phyloP scores from a whole-genome alignment of 1,284 basidiomycete genomes.

The Schizophyllum commune region DNA sequence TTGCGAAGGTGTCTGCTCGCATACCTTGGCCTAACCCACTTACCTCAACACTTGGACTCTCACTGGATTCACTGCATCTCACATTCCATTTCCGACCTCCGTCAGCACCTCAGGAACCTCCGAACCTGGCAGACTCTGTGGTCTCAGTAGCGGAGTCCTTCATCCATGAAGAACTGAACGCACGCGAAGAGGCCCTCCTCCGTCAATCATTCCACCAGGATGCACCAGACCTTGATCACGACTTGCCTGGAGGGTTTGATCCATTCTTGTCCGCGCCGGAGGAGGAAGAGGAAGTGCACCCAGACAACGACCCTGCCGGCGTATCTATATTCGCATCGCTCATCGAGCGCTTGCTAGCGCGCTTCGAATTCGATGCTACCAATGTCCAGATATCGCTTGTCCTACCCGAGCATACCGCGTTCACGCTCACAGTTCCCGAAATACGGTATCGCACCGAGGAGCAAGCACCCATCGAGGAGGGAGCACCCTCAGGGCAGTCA shows the following conservation, averaged over 20 bases:
- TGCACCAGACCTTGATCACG: slow-evolving; percentile 29
- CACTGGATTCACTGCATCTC: slow-evolving; percentile 53
- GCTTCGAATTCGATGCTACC: slow-evolving; percentile 71
- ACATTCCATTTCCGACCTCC: slow-evolving; percentile 45
- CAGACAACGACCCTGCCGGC: slow-evolving; percentile 57
- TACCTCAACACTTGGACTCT: slow-evolving; percentile 63
- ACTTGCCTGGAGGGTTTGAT: slow-evolving; percentile 61
- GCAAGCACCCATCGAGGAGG: slow-evolving; percentile 9
- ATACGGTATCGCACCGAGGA: slow-evolving; percentile 48
- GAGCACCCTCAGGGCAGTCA: slow-evolving; percentile 23
- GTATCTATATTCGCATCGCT: slow-evolving; percentile 81
- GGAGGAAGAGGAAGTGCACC: slow-evolving; percentile 28
- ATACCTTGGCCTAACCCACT: slow-evolving; percentile 74
- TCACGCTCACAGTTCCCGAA: slow-evolving; percentile 52
- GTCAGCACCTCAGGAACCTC: slow-evolving; percentile 12
- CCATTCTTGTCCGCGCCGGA: slow-evolving; percentile 39
- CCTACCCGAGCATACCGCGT: slow-evolving; percentile 50
- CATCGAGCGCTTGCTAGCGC: slow-evolving; percentile 75
- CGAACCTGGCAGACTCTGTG: slow-evolving; percentile 68
- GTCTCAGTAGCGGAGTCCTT: slow-evolving; percentile 79
- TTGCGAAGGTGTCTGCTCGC: slow-evolving; percentile 67
- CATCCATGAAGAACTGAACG: slow-evolving; percentile 72
- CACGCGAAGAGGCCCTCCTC: slow-evolving; percentile 66
- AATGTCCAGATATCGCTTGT: slow-evolving; percentile 64
- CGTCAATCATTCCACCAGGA: slow-evolving; percentile 52